Conservation (phyloP, 2,329 filamentous ascomycete genomes). For the Phyllosticta capitalensis region DNA sequence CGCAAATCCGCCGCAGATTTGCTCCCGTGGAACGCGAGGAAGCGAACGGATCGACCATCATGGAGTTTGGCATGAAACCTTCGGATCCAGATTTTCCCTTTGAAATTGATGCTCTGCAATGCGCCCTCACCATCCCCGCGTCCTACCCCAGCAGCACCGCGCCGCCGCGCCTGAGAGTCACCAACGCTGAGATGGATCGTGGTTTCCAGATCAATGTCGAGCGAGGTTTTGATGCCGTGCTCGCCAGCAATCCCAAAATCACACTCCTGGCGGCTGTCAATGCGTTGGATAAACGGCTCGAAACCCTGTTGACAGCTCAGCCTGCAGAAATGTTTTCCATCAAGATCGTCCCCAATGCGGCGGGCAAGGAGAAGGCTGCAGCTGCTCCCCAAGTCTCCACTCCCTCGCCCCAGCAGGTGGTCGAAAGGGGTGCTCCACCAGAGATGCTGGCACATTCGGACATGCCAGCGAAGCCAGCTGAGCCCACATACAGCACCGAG, state of each 20-base stretch:
- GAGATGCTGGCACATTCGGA: background rate
- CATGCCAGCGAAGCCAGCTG: slow-evolving; percentile 3
- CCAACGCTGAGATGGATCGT: slow-evolving; percentile 60
- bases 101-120: slow-evolving; percentile 60
- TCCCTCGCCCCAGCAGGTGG: background rate
- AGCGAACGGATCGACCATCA: slow-evolving; percentile 42
- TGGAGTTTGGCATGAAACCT: slow-evolving; percentile 58
- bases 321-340: slow-evolving; percentile 37
- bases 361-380: slow-evolving; percentile 3
- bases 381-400: background rate
- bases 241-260: slow-evolving; percentile 40
- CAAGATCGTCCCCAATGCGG: slow-evolving; percentile 15
- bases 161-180: slow-evolving; percentile 51
- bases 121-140: slow-evolving; percentile 54
- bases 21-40: slow-evolving; percentile 36
- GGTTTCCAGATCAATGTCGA: slow-evolving; percentile 71
- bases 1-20: slow-evolving; percentile 62
- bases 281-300: slow-evolving; percentile 61
- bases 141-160: slow-evolving; percentile 46
- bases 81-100: slow-evolving; percentile 81
- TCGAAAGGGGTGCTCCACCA: background rate
- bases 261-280: slow-evolving; percentile 61
- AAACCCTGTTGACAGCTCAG: slow-evolving; percentile 57
- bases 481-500: slow-evolving; percentile 27
- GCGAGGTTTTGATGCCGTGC: slow-evolving; percentile 59